Conservation (phyloP, 805 yeast species). For the Tanozyma kutaoensis region DNA sequence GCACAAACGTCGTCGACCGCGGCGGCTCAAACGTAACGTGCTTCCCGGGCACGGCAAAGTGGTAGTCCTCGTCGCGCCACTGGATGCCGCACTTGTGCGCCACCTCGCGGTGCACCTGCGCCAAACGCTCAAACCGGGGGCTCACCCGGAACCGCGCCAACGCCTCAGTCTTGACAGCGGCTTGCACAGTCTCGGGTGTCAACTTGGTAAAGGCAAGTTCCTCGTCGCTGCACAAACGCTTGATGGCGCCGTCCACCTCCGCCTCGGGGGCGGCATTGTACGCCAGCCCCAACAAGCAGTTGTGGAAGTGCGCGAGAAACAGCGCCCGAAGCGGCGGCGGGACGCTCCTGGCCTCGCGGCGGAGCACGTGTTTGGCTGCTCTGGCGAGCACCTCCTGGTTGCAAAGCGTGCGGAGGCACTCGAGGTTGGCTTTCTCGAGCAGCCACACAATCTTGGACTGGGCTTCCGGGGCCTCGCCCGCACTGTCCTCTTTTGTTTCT, state of each 20-base stretch:
- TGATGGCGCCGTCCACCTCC: constrained; percentile 26
- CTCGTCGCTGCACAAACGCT: constrained; percentile 26
- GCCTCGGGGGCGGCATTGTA: constrained; percentile 28
- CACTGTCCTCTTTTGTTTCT: constrained; percentile 3
- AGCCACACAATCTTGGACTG: constrained; percentile 29
- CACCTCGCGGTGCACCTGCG: constrained; percentile 41
- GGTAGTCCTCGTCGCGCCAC: constrained; percentile 45
- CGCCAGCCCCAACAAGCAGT: constrained; percentile 45
- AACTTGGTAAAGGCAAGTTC: constrained; percentile 30
- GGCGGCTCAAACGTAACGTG: constrained; percentile 3
- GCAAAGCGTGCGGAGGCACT: constrained; percentile 34
- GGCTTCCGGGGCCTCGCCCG: constrained; percentile 10
- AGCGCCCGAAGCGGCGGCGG: constrained; percentile 46
- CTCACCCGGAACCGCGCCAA: too few species aligned
- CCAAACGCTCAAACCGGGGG: constrained; percentile 44
- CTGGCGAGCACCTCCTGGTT: constrained; percentile 69
- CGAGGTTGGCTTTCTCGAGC: constrained; percentile 27
- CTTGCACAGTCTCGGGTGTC: constrained; percentile 31
- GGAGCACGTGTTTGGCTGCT: constrained; percentile 61
- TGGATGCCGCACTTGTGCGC: constrained; percentile 79
- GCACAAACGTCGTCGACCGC: constrained; percentile 5
- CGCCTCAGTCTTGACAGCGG: constrained; percentile 35
- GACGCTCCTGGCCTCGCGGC: constrained; percentile 27
- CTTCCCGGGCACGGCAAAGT: constrained; percentile 21
- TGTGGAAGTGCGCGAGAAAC: constrained; percentile 59